Base-by-base conservation (phyloP, 306 rosid genomes). In the Ammopiptanthus mongolicus region DNA sequence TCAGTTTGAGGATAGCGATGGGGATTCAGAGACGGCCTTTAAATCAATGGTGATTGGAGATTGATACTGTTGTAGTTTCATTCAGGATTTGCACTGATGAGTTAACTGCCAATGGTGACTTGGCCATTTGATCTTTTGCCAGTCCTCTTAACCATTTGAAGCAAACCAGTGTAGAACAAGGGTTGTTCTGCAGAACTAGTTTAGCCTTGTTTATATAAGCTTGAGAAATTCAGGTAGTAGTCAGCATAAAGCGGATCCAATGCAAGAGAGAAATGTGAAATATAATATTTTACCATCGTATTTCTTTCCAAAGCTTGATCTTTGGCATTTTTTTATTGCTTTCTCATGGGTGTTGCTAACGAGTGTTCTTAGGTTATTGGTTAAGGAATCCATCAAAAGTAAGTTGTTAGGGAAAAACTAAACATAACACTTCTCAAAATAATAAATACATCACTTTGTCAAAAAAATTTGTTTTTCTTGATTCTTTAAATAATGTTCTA, bases 1-100 rank as follows among this genome's bases (percentile, higher is more conserved):
- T 65, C 89, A 88, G 80, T 83, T 85, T 68, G 88, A 81, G 56
- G 87, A 81, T n/a, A 74, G 75, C 67, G 77, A 77, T 62, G 85
- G 79, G 72, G 66, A 76, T 14, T 77, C 84, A 29, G 87, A 67
- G 14, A 65, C 42, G 75, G 74, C 73, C 81, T 89, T 37, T 84
- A 71, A 76, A 75, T 84, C 46, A 76, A 65, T n/a, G 70, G 72
- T 51, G 78, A 83, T 13, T 83, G 82, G 82, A 46, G 80, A 81
- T 17, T 83, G 82, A 82, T 53, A 14, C 14, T n/a, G 0, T 11
- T 0, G 15, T 28, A 36, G 19, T 48, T 52, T 31, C 74, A 21
- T 36, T 39, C 28, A 53, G 21, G 65, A 62, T 65, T 44, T 58
- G 57, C 69, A 41, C 47, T 51, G 60, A 29, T 51, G 36, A 59